Evolutionary conservation across 495 filamentous ascomycete genomes (phyloP).

Genomic region (Penicillium waksmanii): DNA sequence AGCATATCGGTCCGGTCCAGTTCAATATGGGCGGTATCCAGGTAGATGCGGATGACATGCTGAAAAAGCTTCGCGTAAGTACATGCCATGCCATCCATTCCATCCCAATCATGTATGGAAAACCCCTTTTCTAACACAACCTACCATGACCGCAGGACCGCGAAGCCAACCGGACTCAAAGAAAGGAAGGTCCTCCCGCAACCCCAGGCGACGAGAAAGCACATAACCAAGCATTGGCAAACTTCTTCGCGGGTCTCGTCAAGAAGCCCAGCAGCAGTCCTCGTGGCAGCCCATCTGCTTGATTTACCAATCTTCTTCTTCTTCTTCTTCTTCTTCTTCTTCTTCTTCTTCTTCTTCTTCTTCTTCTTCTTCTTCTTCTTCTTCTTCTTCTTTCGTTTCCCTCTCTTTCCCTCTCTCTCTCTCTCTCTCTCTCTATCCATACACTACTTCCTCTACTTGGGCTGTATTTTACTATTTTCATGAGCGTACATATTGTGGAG

Average conservation of each 20-base stretch:
- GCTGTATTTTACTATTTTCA: constrained; percentile 39
- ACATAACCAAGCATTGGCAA: constrained; percentile 68
- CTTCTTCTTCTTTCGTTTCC: background rate
- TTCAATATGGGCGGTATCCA: constrained; percentile 98
- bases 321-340: background rate
- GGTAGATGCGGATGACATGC: constrained; percentile 94
- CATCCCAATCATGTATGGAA: too few species aligned
- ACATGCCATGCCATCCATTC: background rate
- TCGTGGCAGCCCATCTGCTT: constrained; percentile 47
- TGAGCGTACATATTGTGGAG: constrained; percentile 37
- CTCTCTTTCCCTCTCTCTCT: background rate
- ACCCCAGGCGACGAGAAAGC: constrained; percentile 57
- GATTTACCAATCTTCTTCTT: constrained; percentile 9
- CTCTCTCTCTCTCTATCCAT: constrained; percentile 12
- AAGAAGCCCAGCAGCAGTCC: constrained; percentile 56
- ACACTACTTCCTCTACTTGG: constrained; percentile 9
- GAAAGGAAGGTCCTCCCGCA: constrained; percentile 40
- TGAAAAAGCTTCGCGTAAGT: constrained; percentile 81
- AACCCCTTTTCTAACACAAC: too few species aligned
- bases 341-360: background rate
- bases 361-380: background rate
- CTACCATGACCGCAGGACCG: constrained; percentile 48
- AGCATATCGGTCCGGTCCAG: constrained; percentile 93
- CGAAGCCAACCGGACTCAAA: constrained; percentile 57
- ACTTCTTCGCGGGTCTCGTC: constrained; percentile 69